Percentiles rank a stretch among this genome's conserved stretches.
Evolutionary conservation across 768 basidiomycete genomes (phyloP).

Genomic region (Leucocoprinus birnbaumii): DNA sequence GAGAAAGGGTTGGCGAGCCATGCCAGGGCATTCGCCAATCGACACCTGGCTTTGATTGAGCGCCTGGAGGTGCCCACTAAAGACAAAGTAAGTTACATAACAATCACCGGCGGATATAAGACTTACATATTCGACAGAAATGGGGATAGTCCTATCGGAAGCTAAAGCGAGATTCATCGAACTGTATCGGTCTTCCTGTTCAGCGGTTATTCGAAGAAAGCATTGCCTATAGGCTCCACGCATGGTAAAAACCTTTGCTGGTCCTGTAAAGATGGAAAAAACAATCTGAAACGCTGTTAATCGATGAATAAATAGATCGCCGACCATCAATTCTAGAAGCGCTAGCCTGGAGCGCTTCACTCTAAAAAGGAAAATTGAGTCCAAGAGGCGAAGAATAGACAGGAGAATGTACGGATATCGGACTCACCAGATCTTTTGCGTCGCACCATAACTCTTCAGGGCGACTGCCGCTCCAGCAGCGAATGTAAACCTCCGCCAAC

Average conservation of each 20-base stretch:
- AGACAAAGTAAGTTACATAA: slow-evolving; percentile 1
- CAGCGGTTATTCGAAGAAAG: slow-evolving; percentile 57
- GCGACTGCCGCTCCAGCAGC: slow-evolving; percentile 10
- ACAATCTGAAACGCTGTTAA: slow-evolving; percentile 1
- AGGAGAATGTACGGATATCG: background rate
- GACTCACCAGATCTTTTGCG: slow-evolving; percentile 55
- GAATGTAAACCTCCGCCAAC: slow-evolving; percentile 64
- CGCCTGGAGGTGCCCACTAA: slow-evolving; percentile 33
- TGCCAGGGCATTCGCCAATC: slow-evolving; percentile 13
- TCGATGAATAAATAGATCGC: slow-evolving; percentile 4
- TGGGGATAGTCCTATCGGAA: slow-evolving; percentile 49
- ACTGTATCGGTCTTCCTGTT: slow-evolving; percentile 46
- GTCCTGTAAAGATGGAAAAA: slow-evolving; percentile 37
- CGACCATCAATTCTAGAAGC: slow-evolving; percentile 71
- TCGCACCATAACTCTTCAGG: slow-evolving; percentile 68
- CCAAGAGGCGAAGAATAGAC: background rate
- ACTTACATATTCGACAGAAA: slow-evolving; percentile 60
- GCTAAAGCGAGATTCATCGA: slow-evolving; percentile 58
- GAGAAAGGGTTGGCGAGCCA: slow-evolving; percentile 3
- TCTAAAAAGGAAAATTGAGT: slow-evolving; percentile 23
- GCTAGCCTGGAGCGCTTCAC: slow-evolving; percentile 52
- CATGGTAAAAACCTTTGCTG: slow-evolving; percentile 62
- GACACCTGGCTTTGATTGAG: background rate
- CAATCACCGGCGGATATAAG: slow-evolving; percentile 3
- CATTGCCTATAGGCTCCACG: slow-evolving; percentile 70